Evolutionary conservation across 1,284 basidiomycete species (phyloP), one percentile per base, ranked within the genome.

Genomic region (Papiliotrema fonsecae): DNA sequence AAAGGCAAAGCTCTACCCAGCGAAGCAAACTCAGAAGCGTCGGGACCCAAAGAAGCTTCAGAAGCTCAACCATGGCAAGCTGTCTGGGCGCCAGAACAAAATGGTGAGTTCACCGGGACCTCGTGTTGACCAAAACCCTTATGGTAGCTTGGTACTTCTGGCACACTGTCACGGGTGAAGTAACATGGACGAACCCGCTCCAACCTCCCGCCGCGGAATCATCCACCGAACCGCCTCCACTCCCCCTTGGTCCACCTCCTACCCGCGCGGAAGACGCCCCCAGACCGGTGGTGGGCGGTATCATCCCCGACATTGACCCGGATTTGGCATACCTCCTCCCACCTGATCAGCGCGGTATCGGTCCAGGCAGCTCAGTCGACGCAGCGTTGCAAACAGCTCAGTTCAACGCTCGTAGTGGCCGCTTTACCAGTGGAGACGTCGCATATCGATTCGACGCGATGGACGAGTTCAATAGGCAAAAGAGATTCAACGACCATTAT

Each of bases 171-270:
- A 89, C 87, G 0, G 78, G 84, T 51, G 83, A 90, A 74, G 91
- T 88, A 30, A 92, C 90, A 21, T 93, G 90, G 90, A 77, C 77
- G 34, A 93, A 93, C 65, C 89, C 89, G 6, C 78, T 93, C 18
- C 63, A 57, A 6, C n/a, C 36, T 16, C 14, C 54, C 0, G 27
- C 52, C 0, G 42, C 51, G 14, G 54, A 57, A n/a, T 6, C 25
- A 11, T 13, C 45, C 27, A 9, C 38, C 10, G 19, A 24, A 21
- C 38, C 38, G 19, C 67, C 69, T 5, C 62, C 68, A 13, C 54
- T 70, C 9, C 60, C 72, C n/a, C 32, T 52, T 42, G 64, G 45
- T 7, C 52, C 47, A 9, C 43, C 48, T n/a, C 52, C 55, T n/a
- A 69, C 45, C 43, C 70, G 24, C 36, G 2, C 40, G 36, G 39